Evolutionary conservation across 2,329 filamentous ascomycete species (phyloP), one percentile per base, ranked within the genome.

Genomic region (Talaromyces sp.): DNA sequence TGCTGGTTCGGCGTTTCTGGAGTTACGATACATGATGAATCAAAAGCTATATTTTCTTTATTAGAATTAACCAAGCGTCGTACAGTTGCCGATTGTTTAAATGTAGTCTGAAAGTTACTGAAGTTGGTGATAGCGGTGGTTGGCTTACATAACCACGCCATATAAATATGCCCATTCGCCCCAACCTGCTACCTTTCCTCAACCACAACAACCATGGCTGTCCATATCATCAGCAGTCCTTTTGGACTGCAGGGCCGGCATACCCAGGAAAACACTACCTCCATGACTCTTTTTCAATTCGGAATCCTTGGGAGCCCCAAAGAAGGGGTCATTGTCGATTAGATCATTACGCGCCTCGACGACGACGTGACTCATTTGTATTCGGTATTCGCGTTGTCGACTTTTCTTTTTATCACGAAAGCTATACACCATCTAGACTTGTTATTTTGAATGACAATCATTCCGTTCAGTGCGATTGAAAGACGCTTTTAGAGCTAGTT

Each of bases 291-390:
- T n/a, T 47, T 36, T 22, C 19, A 59, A 51, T 39, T 42, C 28
- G 22, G 39, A 52, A 59, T 32, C 64, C 57, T 65, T 47, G 61
- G 63, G 59, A 68, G 64, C 72, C 72, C 72, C 69, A 74, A 71
- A 59, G 69, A 66, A 62, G 73, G 73, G 71, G 73, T 70, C 58
- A 66, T 63, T 42, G 52, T 60, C 65, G 69, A 65, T 64, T 73
- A 69, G 59, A 61, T 61, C 52, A 62, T 64, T 56, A 47, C 56
- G 63, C 61, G 62, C 58, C 42, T 62, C 64, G 62, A 61, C 58
- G 61, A 67, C 62, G 61, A 60, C 61, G 63, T 66, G 64, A 25
- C n/a, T n/a, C 47, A 15, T 19, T 25, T 51, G 47, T 30, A 36
- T 36, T 36, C 33, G 9, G 6, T 28, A 32, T 30, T 53, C 13